A percentile compares a stretch with the other conserved stretches of the same genome.
phyloP scores from a whole-genome alignment of 1,284 basidiomycete species.

The Lignosus rhinocerotis region DNA sequence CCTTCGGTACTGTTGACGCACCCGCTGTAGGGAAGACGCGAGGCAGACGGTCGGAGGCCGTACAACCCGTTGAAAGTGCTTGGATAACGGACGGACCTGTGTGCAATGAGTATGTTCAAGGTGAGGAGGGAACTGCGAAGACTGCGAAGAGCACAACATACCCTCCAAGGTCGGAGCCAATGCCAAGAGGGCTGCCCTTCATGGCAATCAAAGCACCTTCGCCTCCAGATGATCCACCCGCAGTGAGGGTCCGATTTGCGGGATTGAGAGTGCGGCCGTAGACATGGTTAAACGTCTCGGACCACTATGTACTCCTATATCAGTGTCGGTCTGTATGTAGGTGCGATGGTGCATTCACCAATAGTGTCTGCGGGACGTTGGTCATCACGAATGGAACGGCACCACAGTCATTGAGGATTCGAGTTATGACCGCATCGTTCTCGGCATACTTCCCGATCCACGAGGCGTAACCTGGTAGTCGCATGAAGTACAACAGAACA shows the following conservation, averaged over 20 bases:
- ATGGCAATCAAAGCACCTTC: constrained; percentile 59
- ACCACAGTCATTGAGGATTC: constrained; percentile 35
- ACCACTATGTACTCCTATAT: constrained; percentile 31
- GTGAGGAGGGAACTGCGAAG: constrained; percentile 38
- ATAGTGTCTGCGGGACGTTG: constrained; percentile 80
- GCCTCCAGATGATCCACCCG: constrained; percentile 58
- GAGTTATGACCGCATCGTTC: constrained; percentile 22
- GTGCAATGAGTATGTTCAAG: constrained; percentile 38
- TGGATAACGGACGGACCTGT: constrained; percentile 67
- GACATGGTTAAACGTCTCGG: constrained; percentile 41
- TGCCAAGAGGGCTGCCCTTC: constrained; percentile 65
- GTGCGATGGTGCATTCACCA: constrained; percentile 18
- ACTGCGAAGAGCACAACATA: constrained; percentile 38
- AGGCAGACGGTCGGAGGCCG: constrained; percentile 66
- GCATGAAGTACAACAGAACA: constrained; percentile 2
- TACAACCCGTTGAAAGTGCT: constrained; percentile 80
- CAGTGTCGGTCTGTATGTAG: too few species aligned
- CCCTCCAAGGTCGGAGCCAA: constrained; percentile 76
- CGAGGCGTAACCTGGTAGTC: constrained; percentile 30
- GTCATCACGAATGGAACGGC: constrained; percentile 68
- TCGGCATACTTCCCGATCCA: constrained; percentile 25
- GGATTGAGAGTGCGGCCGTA: constrained; percentile 56
- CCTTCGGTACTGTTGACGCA: constrained; percentile 25
- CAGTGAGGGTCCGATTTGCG: constrained; percentile 48
- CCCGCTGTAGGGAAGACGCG: constrained; percentile 26